These are phyloP conservation scores for Arabidopsis arenosa DNA, from an alignment of 345 rosid genomes.

Conservation along the genomic window DNA sequence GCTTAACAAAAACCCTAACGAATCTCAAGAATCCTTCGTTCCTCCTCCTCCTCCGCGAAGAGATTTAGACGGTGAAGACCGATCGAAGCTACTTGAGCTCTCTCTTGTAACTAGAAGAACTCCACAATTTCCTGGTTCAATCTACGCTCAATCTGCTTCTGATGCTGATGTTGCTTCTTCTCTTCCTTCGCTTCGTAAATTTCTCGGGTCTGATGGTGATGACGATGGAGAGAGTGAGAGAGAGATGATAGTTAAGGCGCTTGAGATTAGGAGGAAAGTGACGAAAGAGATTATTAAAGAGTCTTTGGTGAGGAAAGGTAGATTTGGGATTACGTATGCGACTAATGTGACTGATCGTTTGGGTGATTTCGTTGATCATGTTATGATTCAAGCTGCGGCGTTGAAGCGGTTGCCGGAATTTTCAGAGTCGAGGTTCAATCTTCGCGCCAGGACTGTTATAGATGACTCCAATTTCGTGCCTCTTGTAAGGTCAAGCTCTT, in stretches of 20 bases:
- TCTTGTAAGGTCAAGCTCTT: slow-evolving; percentile 63
- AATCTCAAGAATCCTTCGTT: slow-evolving; percentile 32
- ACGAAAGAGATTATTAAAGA: slow-evolving; percentile 71
- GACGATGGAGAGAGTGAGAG: slow-evolving; percentile 52
- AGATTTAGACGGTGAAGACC: slow-evolving; percentile 46
- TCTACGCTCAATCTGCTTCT: slow-evolving; percentile 49
- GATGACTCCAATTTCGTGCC: slow-evolving; percentile 71
- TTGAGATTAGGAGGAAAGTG: slow-evolving; percentile 77
- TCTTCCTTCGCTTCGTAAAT: slow-evolving; percentile 54
- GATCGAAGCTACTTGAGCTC: slow-evolving; percentile 59
- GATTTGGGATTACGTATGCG: slow-evolving; percentile 83
- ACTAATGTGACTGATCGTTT: slow-evolving; percentile 65
- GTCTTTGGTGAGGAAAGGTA: slow-evolving; percentile 72
- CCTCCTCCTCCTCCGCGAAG: slow-evolving; percentile 36
- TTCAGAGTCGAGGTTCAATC: slow-evolving; percentile 55
- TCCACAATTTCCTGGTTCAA: slow-evolving; percentile 75
- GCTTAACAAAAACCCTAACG: slow-evolving; percentile 25
- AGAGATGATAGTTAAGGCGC: slow-evolving; percentile 71
- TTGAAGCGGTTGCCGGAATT: slow-evolving; percentile 69
- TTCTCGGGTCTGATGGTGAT: slow-evolving; percentile 37
- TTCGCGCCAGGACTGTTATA: slow-evolving; percentile 64
- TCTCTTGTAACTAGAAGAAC: slow-evolving; percentile 62
- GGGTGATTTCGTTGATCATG: slow-evolving; percentile 67
- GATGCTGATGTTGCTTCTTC: slow-evolving; percentile 45
- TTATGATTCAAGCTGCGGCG: slow-evolving; percentile 84